Base-by-base conservation (phyloP, 1,284 basidiomycete species). In the Moesziomyces globuligerus region DNA sequence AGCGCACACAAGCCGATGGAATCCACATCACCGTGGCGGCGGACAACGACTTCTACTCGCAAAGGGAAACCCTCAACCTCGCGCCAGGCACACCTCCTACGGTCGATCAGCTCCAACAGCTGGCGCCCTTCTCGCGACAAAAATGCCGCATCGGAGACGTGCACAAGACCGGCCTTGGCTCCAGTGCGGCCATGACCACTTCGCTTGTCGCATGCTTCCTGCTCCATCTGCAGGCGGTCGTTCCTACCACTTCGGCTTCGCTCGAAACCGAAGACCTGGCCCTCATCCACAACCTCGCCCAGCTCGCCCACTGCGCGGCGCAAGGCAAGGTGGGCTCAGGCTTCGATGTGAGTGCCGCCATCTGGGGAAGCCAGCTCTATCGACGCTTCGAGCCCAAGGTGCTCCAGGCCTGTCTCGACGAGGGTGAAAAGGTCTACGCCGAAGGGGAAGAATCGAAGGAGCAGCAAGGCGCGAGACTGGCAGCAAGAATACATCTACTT, bases 281-380 rank as follows among this genome's bases (percentile, higher is more conserved):
- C 9, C 49, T 81, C 29, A 89, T 93, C 0, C 96, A 99, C 84
- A 94, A 96, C 77, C 86, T 92, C n/a, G 89, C 95, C 1, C 96
- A 99, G 83, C 94, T 91, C 74, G 89, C 93, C 4, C 96, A 99
- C 83, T 98, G 94, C 77, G 86, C 94, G 25, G 96, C 96, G 0
- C 96, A 99, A 84, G 96, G 96, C 41, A 99, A 99, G 83, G 90
- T 99, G 15, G 96, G 96, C 34, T 93, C 91, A 72, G 96, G 96
- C 1, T 99, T 99, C 83, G 96, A 99, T 81, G 92, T 99, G 44
- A 90, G 93, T 21, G 89, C 93, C 0, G 94, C 95, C 0, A 90
- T 94, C 4, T 98, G 91, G 84, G 96, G 96, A 8, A 94, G 92
- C 78, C 95, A 98, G 74, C 80, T 94, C 4, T 99, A 98, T 83